Base-by-base conservation (phyloP, 2,329 filamentous ascomycete genomes). In the Trichoderma koningiopsis region DNA sequence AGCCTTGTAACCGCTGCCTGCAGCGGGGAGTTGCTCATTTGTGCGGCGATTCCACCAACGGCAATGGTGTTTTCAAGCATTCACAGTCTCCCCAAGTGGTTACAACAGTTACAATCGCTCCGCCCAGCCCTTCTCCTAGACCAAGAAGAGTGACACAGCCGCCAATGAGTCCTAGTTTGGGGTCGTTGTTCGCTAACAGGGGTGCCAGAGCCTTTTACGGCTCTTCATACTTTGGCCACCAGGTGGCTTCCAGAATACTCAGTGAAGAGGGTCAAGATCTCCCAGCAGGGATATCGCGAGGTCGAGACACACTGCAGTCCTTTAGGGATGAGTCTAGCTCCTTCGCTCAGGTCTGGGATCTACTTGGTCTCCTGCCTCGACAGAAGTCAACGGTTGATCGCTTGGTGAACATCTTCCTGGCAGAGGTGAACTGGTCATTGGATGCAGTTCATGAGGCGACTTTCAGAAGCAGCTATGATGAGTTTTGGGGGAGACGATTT, bases 351-450 rank as follows among this genome's bases (percentile, higher is more conserved):
- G 35, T 66, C 47, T 66, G 62, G 62, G 62, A 66, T 4, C 52
- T 57, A 5, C 37, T 66, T 33, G 62, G 62, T 7, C 53, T 66
- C 8, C 33, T 66, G 6, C 62, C 53, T 11, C 62, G 62, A 5
- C 53, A 66, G 3, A 66, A 66, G 29, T 66, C 62, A 8, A 57
- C 53, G 11, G 52, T 57, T n/a, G 53, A 57, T 10, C 62, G 62
- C 24, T 27, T 66, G 37, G 62, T 66, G 27, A 49, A 66, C n/a
- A 66, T 66, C 2, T 66, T 66, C 1, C 27, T 57, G 27, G 24
- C 49, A 0, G 62, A 66, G n/a, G 62, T 66, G 53, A 66, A 57
- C 52, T 57, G 62, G 62, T 66, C 62, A 22, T 57, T 66, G 62
- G 62, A 66, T 66, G 53, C 62, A 0, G 62, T 66, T 35, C 62